Evolutionary conservation across 495 filamentous ascomycete genomes (phyloP).

Genomic region (Massariosphaeria phaeospora): DNA sequence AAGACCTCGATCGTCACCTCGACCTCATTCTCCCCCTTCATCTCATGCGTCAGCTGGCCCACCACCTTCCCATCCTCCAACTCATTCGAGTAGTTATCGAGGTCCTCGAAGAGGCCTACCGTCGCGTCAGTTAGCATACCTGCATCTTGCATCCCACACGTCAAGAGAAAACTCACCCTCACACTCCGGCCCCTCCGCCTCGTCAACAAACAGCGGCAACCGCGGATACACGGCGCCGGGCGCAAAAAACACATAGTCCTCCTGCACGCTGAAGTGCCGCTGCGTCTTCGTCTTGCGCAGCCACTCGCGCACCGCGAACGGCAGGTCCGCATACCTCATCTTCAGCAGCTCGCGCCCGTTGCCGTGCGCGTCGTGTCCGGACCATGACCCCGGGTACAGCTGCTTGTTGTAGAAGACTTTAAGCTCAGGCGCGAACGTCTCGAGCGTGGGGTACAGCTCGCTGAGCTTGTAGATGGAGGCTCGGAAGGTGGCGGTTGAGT

Average conservation of each 20-base stretch:
- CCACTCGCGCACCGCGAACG: conserved; percentile 26
- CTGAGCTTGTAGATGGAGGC: conserved; percentile 26
- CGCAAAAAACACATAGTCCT: conserved; percentile 30
- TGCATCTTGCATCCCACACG: neutral
- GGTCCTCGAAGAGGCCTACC: conserved; percentile 26
- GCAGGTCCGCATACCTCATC: conserved; percentile 25
- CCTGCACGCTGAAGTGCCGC: conserved; percentile 28
- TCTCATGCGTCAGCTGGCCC: conserved; percentile 18
- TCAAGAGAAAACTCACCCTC: conserved; percentile 8
- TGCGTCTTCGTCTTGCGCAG: conserved; percentile 18
- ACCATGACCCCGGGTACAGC: conserved; percentile 30
- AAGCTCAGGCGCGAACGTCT: conserved; percentile 24
- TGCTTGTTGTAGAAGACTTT: conserved; percentile 33
- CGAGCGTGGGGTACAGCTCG: conserved; percentile 26
- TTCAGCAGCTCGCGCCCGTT: conserved; percentile 28
- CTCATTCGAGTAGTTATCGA: conserved; percentile 23
- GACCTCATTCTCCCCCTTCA: conserved; percentile 16
- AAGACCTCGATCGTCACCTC: conserved; percentile 26
- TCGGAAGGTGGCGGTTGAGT: conserved; percentile 4
- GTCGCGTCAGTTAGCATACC: conserved; percentile 2
- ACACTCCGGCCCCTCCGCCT: conserved; percentile 11
- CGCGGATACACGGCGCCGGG: conserved; percentile 30
- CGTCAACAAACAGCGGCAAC: conserved; percentile 26
- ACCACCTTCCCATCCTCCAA: conserved; percentile 22
- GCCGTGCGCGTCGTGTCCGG: conserved; percentile 24